These are phyloP conservation scores for Fusarium dimerum DNA, from an alignment of 2,329 filamentous ascomycete species.

Conservation along the genomic window DNA sequence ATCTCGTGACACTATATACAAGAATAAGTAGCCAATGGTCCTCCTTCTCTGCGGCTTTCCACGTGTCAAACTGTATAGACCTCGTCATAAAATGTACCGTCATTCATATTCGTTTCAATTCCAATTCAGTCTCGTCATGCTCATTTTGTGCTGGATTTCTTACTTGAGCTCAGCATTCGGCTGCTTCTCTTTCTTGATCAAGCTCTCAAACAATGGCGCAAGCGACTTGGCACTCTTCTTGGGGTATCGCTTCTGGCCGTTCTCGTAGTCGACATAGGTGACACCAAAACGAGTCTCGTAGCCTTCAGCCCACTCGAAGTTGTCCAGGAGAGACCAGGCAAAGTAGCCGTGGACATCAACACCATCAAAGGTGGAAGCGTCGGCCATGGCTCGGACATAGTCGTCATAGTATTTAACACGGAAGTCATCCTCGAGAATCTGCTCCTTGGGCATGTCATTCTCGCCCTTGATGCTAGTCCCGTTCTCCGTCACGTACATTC, in stretches of 20 bases:
- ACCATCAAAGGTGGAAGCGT: constrained; percentile 70
- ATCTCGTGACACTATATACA: background rate
- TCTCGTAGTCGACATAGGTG: constrained; percentile 78
- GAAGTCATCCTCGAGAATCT: constrained; percentile 81
- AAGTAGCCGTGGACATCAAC: constrained; percentile 79
- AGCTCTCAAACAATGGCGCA: constrained; percentile 67
- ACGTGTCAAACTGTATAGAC: background rate
- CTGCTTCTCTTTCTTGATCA: constrained; percentile 61
- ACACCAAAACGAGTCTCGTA: constrained; percentile 86
- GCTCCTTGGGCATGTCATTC: constrained; percentile 69
- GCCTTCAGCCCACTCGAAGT: constrained; percentile 91
- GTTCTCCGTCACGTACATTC: constrained; percentile 88
- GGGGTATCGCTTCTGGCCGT: constrained; percentile 75
- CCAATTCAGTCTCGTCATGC: background rate
- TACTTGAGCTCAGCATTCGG: constrained; percentile 16
- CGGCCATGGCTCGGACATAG: constrained; percentile 76
- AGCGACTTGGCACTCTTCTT: constrained; percentile 82
- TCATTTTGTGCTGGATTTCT: background rate
- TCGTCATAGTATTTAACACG: constrained; percentile 75
- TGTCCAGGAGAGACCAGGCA: constrained; percentile 88
- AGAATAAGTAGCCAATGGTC: background rate
- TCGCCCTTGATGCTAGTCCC: constrained; percentile 83
- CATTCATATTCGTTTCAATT: background rate
- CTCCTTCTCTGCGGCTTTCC: background rate
- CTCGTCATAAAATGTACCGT: background rate